Conservation (phyloP, 192 early-diverging fungal genomes). For the Coemansia sp. region DNA sequence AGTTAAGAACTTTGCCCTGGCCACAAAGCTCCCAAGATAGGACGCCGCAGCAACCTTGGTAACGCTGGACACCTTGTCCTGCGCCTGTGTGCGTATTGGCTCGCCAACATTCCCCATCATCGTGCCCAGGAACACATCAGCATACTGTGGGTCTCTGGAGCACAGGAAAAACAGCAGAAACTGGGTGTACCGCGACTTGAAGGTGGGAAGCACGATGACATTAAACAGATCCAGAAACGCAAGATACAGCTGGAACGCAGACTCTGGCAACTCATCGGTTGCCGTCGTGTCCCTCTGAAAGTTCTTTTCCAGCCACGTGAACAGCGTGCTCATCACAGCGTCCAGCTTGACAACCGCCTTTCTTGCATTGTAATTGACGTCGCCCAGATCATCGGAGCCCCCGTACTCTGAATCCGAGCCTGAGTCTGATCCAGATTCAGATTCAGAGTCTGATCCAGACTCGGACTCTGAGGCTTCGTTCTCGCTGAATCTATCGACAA, state of each 20-base stretch:
- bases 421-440: constrained; percentile 22
- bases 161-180: constrained; percentile 86
- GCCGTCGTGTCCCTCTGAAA: constrained; percentile 18
- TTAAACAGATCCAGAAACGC: constrained; percentile 78
- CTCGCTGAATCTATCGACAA: no score
- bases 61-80: constrained; percentile 62
- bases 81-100: constrained; percentile 36
- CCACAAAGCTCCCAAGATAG: constrained; percentile 86
- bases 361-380: constrained; percentile 46
- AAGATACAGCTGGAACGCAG: constrained; percentile 62
- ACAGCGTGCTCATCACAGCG: constrained; percentile 66
- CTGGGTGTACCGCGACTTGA: constrained; percentile 88
- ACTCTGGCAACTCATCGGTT: constrained; percentile 28
- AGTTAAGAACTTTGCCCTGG: constrained; percentile 81
- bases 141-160: constrained; percentile 65
- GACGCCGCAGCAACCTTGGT: constrained; percentile 75
- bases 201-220: constrained; percentile 75
- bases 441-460: constrained; percentile 45
- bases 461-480: constrained; percentile 8
- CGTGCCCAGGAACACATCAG: constrained; percentile 77
- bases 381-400: constrained; percentile 16
- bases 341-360: constrained; percentile 72
- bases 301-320: constrained; percentile 60
- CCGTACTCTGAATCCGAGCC: constrained; percentile 39
- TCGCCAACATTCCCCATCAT: constrained; percentile 61